A percentile compares a stretch with the other conserved stretches of the same genome.
Conservation (phyloP, 2,329 filamentous ascomycete species). For the Pezicula rhizophila region DNA sequence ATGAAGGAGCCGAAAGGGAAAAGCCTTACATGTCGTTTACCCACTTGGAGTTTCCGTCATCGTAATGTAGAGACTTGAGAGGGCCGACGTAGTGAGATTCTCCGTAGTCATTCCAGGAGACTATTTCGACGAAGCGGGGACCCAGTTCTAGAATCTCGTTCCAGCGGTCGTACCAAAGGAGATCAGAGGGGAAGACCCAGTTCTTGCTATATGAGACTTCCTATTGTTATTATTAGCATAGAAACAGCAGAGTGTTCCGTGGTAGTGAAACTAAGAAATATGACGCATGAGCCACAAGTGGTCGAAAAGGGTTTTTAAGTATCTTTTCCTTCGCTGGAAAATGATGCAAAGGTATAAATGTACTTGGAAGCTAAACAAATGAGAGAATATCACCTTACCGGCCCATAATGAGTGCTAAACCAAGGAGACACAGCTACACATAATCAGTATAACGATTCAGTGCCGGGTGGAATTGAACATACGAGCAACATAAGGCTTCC, state of each 20-base stretch:
- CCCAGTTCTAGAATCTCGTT: slow-evolving; percentile 34
- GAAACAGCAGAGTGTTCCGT: slow-evolving; percentile 39
- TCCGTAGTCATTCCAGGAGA: slow-evolving; percentile 26
- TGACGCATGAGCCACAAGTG: too few species aligned
- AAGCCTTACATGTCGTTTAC: slow-evolving; percentile 17
- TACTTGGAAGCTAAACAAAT: too few species aligned
- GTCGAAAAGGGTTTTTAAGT: too few species aligned
- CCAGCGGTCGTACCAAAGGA: slow-evolving; percentile 54
- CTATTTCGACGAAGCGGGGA: slow-evolving; percentile 37
- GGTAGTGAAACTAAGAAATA: too few species aligned
- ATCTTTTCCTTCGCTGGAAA: too few species aligned
- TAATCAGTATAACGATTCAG: too few species aligned
- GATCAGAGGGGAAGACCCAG: slow-evolving; percentile 54
- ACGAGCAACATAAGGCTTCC: slow-evolving; percentile 20
- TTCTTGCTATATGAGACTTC: slow-evolving; percentile 35
- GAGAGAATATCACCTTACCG: slow-evolving; percentile 35
- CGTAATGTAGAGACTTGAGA: slow-evolving; percentile 30
- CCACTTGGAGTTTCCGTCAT: slow-evolving; percentile 31
- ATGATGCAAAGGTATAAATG: too few species aligned
- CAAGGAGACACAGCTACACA: slow-evolving; percentile 28
- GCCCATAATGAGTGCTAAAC: slow-evolving; percentile 30
- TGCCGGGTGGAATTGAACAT: too few species aligned
- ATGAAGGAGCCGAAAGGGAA: too few species aligned
- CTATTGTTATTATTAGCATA: slow-evolving; percentile 19
- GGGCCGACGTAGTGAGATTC: slow-evolving; percentile 42